phyloP scores from a whole-genome alignment of 2,329 filamentous ascomycete genomes.

The Sporothrix curviconia region DNA sequence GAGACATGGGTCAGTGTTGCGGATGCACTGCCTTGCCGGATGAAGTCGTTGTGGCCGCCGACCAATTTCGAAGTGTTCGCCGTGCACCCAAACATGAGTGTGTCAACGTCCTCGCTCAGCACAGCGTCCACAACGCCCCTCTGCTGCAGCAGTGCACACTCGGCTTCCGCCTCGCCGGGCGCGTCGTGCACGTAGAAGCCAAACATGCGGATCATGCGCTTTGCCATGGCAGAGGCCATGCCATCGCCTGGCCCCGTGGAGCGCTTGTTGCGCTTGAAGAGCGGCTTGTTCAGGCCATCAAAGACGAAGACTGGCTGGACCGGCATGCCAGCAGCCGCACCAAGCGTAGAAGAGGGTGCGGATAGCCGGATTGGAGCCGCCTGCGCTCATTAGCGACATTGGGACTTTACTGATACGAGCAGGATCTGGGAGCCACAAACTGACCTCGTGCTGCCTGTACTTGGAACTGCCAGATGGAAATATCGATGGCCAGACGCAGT shows the following conservation, averaged over 20 bases:
- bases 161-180: conserved; percentile 91
- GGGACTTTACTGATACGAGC: too few species aligned
- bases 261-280: conserved; percentile 80
- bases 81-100: conserved; percentile 90
- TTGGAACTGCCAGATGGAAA: conserved; percentile 97
- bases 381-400: conserved; percentile 35
- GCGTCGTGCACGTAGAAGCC: conserved; percentile 79
- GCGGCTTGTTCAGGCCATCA: conserved; percentile 47
- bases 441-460: conserved; percentile 70
- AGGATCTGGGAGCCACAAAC: too few species aligned
- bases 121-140: conserved; percentile 86
- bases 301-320: conserved; percentile 49
- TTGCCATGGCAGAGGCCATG: conserved; percentile 68
- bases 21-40: conserved; percentile 68
- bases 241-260: conserved; percentile 55
- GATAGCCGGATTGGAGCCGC: conserved; percentile 82
- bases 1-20: conserved; percentile 85
- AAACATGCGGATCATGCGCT: conserved; percentile 76
- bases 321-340: conserved; percentile 45
- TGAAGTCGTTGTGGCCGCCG: conserved; percentile 50
- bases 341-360: conserved; percentile 88
- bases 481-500: conserved; percentile 82
- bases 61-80: conserved; percentile 77
- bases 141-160: conserved; percentile 80
- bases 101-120: conserved; percentile 92